phyloP scores from a whole-genome alignment of 2,329 filamentous ascomycete species.

The Cadophora malorum region DNA sequence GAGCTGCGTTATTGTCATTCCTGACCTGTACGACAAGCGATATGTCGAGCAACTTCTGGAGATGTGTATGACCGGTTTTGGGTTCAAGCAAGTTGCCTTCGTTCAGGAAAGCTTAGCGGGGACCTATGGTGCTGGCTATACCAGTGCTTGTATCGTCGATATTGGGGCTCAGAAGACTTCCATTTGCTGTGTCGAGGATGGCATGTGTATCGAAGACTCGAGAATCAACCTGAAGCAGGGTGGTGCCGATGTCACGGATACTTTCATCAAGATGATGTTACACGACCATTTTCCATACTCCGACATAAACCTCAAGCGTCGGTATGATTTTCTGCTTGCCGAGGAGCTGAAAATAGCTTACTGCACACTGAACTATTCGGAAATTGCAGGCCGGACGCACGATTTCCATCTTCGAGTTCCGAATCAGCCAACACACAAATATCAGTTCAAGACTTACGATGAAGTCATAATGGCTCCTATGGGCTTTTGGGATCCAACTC shows the following conservation, averaged over 20 bases:
- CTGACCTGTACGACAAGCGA: conserved; percentile 93
- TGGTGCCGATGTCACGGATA: conserved; percentile 89
- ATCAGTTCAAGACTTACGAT: conserved; percentile 96
- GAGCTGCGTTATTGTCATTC: conserved; percentile 95
- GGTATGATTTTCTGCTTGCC: conserved; percentile 91
- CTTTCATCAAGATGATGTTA: conserved; percentile 97
- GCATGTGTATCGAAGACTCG: conserved; percentile 92
- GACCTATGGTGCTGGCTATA: conserved; percentile 93
- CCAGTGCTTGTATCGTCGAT: conserved; percentile 92
- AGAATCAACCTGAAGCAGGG: conserved; percentile 95
- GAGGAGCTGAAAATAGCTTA: conserved; percentile 95
- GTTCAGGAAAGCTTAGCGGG: conserved; percentile 96
- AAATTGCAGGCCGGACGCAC: conserved; percentile 85
- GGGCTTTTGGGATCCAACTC: conserved; percentile 88
- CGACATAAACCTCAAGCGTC: conserved; percentile 87
- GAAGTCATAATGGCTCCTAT: conserved; percentile 93
- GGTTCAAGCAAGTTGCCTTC: conserved; percentile 88
- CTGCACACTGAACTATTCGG: conserved; percentile 88
- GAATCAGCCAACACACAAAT: conserved; percentile 89
- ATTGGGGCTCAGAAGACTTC: conserved; percentile 98
- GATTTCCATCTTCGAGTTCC: conserved; percentile 91
- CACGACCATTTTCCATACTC: conserved; percentile 95
- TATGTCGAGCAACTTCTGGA: conserved; percentile 87
- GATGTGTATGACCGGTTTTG: conserved; percentile 86
- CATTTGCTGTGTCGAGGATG: conserved; percentile 95